These are phyloP conservation scores for Myotisia sp. DNA, from an alignment of 2,329 filamentous ascomycete genomes.

Conservation along the genomic window DNA sequence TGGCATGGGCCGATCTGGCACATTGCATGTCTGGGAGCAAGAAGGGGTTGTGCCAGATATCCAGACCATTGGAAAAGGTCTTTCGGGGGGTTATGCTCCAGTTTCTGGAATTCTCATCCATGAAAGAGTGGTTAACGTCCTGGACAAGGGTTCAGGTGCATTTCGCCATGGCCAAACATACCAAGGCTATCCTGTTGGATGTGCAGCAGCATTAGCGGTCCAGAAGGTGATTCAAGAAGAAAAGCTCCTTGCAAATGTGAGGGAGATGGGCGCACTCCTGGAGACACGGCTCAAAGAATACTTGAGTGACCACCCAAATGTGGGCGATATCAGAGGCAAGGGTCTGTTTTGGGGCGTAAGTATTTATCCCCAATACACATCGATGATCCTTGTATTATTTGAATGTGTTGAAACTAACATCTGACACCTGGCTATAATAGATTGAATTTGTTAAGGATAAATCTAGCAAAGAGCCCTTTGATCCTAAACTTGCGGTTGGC, in stretches of 20 bases:
- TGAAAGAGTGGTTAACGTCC: conserved; percentile 34
- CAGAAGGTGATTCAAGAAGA: conserved; percentile 45
- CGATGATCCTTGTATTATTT: not conserved
- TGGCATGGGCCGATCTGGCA: conserved; percentile 46
- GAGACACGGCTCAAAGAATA: conserved; percentile 29
- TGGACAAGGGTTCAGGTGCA: conserved; percentile 34
- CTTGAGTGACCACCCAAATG: conserved; percentile 34
- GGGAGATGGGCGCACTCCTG: conserved; percentile 36
- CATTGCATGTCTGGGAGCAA: conserved; percentile 45
- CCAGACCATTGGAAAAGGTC: conserved; percentile 45
- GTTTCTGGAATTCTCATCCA: conserved; percentile 42
- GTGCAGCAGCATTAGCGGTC: conserved; percentile 46
- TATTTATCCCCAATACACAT: conserved; percentile 15
- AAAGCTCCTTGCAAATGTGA: conserved; percentile 45
- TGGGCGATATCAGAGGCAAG: conserved; percentile 45
- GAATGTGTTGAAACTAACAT: not conserved
- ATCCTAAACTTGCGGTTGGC: conserved; percentile 31
- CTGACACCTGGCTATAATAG: conserved; percentile 10
- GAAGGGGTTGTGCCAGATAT: conserved; percentile 46
- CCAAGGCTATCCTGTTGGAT: conserved; percentile 46
- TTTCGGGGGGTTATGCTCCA: conserved; percentile 43
- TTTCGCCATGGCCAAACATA: conserved; percentile 48
- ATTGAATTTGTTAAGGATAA: conserved; percentile 47
- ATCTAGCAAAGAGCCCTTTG: conserved; percentile 40
- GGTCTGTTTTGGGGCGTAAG: conserved; percentile 47